phyloP scores from a whole-genome alignment of 495 filamentous ascomycete species.

The Pseudoneurospora amorphoporcata region DNA sequence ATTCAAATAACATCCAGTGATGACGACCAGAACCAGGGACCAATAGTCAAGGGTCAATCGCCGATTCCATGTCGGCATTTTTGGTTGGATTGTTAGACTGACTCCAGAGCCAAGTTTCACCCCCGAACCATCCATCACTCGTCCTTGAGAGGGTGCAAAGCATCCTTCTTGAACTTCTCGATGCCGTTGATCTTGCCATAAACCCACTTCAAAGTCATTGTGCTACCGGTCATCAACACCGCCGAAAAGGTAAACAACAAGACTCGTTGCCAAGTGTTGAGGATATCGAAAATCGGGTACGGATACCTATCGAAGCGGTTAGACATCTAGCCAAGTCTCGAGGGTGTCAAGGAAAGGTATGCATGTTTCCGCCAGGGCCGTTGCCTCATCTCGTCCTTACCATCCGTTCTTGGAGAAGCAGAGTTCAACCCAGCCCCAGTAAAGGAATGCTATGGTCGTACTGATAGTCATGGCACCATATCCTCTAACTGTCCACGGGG shows the following conservation, averaged over 20 bases:
- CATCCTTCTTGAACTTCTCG: conserved; percentile 26
- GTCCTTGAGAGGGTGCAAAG: conserved; percentile 14
- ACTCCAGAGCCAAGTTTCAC: background rate
- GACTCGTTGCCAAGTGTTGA: conserved; percentile 51
- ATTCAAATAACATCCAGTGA: background rate
- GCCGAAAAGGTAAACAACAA: conserved; percentile 62
- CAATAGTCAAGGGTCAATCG: background rate
- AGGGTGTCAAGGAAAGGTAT: conserved; percentile 1
- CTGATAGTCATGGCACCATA: conserved; percentile 53
- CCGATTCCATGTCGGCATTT: background rate
- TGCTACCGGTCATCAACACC: conserved; percentile 59
- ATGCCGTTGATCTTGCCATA: conserved; percentile 63
- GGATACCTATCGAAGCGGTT: conserved; percentile 52
- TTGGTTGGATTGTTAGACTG: background rate
- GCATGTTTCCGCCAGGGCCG: background rate
- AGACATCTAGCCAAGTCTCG: background rate
- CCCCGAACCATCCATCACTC: conserved; percentile 1
- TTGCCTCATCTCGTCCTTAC: conserved; percentile 26
- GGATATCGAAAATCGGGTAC: conserved; percentile 67
- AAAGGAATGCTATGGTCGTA: conserved; percentile 54
- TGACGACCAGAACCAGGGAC: background rate
- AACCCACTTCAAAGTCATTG: conserved; percentile 52
- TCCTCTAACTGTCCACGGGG: conserved; percentile 65
- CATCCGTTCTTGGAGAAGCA: conserved; percentile 69
- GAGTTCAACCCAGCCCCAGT: conserved; percentile 84